Evolutionary conservation across 192 early-diverging fungal species (phyloP).

Genomic region (Phlyctochytrium arcticum): DNA sequence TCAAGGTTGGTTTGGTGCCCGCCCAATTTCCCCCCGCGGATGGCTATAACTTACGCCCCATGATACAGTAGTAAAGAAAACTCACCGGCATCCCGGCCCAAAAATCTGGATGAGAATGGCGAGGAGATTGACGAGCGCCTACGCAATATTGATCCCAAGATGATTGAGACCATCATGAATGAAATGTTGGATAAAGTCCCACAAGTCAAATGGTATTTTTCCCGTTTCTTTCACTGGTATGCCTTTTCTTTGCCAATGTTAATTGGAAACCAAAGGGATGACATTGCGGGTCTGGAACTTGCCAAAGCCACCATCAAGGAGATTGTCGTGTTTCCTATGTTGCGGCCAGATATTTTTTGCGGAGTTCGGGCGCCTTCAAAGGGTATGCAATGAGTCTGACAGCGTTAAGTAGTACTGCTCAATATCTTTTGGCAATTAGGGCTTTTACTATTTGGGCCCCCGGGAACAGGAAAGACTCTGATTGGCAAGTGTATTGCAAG

Average conservation of each 20-base stretch:
- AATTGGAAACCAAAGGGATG: constrained; percentile 47
- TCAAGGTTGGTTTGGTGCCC: too few relatives aligned
- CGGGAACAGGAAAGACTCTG: constrained; percentile 72
- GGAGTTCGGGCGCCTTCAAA: constrained; percentile 79
- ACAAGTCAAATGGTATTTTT: constrained; percentile 61
- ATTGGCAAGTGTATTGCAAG: constrained; percentile 86
- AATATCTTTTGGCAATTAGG: too few relatives aligned
- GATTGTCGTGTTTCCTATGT: constrained; percentile 78
- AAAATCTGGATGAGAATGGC: background rate
- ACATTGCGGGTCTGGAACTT: constrained; percentile 79
- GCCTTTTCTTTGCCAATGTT: background rate
- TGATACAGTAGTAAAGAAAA: background rate
- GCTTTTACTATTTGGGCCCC: constrained; percentile 83
- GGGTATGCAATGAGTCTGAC: too few relatives aligned
- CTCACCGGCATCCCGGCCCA: background rate
- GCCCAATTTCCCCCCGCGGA: too few relatives aligned
- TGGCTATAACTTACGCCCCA: too few relatives aligned
- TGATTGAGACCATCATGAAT: constrained; percentile 86
- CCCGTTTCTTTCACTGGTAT: background rate
- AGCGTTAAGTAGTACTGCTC: too few relatives aligned
- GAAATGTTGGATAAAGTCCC: constrained; percentile 70
- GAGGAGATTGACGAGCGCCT: constrained; percentile 64
- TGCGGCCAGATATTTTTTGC: constrained; percentile 77
- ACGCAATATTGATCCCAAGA: constrained; percentile 78
- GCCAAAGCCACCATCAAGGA: constrained; percentile 79